Base-by-base conservation (phyloP, 2,329 filamentous ascomycete species). In the Xylaria sp. region DNA sequence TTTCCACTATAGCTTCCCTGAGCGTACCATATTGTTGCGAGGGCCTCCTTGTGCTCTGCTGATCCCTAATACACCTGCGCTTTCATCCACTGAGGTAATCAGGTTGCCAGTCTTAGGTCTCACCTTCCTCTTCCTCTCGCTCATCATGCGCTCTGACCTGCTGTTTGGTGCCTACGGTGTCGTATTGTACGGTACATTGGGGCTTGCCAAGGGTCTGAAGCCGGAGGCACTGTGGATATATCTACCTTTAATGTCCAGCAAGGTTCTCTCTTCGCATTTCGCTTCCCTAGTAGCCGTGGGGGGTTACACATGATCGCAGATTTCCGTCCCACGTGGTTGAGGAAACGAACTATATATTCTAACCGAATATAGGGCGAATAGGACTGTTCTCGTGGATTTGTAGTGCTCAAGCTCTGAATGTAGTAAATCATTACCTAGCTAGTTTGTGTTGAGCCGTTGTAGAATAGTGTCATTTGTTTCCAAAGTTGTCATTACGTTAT, bases 191-290 rank as follows among this genome's bases (percentile, higher is more conserved):
- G 13, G 44, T 48, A 13, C 44, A 9, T 48, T 23, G 46, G 23
- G 10, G 23, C 28, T 4, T 6, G 23, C 46, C 23, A 49, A 49
- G 46, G 46, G 46, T 23, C 13, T 28, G 13, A 49, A 49, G 23
- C 11, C 13, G 13, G 46, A 28, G 6, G 46, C 15, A 26, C 4
- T 49, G 46, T 49, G 46, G 46, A 49, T 49, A 49, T 49, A 49
- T 49, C 46, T 49, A 28, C 46, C 46, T 49, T 3, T 28, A 13
- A 6, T 28, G 46, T 9, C 46, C 46, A 49, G 13, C 46, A 49
- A 17, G 46, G 46, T 49, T 49, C 46, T 49, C 46, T 17, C 13
- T 49, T 49, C 46, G 46, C 46, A 49, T 4, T 49, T 49, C 23
- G 11, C 13, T 49, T 28, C 46, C 46, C 46, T 28, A 28, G 15